phyloP scores from a whole-genome alignment of 208 protist genomes.

The Acanthamoeba lugdunensis region DNA sequence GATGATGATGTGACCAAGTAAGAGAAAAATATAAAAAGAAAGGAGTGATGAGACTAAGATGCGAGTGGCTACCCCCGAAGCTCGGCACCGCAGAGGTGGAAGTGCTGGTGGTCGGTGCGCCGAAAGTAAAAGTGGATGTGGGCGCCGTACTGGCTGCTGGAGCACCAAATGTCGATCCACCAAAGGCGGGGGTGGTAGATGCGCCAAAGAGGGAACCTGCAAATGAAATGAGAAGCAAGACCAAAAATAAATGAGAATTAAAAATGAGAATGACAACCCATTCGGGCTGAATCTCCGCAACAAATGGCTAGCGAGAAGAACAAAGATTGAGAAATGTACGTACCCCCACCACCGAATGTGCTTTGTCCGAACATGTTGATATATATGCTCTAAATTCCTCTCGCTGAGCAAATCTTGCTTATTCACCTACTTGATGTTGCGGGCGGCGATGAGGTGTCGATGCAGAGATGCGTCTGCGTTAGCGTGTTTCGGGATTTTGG shows the following conservation, averaged over 20 bases:
- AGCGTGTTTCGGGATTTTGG: no score
- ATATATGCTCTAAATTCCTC: no score
- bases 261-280: no score
- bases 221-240: background rate
- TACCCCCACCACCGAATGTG: no score
- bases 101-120: background rate
- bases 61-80: background rate
- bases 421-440: no score
- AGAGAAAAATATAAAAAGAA: background rate
- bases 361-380: no score
- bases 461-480: background rate
- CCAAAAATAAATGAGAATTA: background rate
- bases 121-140: conserved; percentile 21
- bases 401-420: no score
- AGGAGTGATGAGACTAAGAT: background rate
- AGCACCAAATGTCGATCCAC: background rate
- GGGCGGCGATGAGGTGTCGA: no score
- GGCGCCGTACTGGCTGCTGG: conserved; percentile 1
- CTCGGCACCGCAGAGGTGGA: background rate
- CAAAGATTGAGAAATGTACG: no score
- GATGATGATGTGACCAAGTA: no score
- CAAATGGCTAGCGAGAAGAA: no score
- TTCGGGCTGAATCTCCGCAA: no score
- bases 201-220: background rate
- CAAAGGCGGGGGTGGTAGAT: background rate